Percentiles rank a stretch among this genome's conserved stretches.
Evolutionary conservation across 768 basidiomycete genomes (phyloP).

Genomic region (Amanita brunnescens): DNA sequence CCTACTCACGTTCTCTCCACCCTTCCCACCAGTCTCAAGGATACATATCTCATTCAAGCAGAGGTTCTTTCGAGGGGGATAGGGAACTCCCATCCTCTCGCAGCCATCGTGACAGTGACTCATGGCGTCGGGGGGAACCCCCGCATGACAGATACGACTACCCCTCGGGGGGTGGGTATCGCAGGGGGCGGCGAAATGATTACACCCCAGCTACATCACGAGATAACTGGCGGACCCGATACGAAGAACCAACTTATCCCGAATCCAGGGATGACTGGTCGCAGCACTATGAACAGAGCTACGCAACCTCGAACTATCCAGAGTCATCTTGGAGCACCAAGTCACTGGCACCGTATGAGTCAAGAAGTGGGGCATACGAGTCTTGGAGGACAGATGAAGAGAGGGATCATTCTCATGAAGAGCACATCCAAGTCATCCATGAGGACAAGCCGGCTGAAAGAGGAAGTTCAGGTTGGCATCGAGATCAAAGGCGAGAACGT

Average conservation of each 20-base stretch:
- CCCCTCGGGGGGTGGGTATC: constrained; percentile 34
- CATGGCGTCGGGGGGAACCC: constrained; percentile 40
- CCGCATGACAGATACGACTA: constrained; percentile 37
- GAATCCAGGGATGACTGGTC: constrained; percentile 39
- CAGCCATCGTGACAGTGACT: constrained; percentile 39
- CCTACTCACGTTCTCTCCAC: constrained; percentile 42
- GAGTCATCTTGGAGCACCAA: constrained; percentile 37
- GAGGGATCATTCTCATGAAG: constrained; percentile 17
- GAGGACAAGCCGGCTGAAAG: constrained; percentile 22
- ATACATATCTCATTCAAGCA: constrained; percentile 32
- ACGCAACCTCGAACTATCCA: constrained; percentile 35
- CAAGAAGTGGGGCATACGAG: constrained; percentile 31
- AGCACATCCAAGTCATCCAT: constrained; percentile 26
- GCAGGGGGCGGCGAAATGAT: constrained; percentile 40
- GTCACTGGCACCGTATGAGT: constrained; percentile 28
- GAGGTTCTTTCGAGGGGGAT: constrained; percentile 34
- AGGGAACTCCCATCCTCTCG: constrained; percentile 48
- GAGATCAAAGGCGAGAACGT: constrained; percentile 33
- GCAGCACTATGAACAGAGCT: constrained; percentile 37
- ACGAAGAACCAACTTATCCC: constrained; percentile 32
- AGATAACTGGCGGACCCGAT: constrained; percentile 35
- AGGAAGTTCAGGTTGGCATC: constrained; percentile 26
- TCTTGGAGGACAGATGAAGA: constrained; percentile 35
- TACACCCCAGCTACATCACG: constrained; percentile 37
- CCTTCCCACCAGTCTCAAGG: constrained; percentile 39